Evolutionary conservation across 805 yeast genomes (phyloP).

Genomic region (Alloascoidea hylecoeti): DNA sequence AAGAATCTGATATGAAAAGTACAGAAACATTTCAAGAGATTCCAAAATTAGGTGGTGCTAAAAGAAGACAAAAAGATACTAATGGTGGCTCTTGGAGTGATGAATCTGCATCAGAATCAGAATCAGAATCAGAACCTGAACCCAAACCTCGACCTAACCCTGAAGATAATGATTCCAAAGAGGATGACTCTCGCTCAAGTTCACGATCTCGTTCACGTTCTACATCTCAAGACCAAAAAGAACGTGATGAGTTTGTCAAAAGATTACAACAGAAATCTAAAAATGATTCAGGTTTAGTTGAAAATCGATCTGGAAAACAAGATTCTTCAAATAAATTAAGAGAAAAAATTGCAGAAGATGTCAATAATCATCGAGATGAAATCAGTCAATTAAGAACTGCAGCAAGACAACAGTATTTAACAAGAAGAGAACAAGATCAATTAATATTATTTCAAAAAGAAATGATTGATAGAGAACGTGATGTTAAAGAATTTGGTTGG

Average conservation of each 20-base stretch:
- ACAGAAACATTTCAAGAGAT: background rate
- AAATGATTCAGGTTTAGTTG: conserved; percentile 3
- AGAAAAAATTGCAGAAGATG: conserved; percentile 4
- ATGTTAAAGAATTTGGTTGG: conserved; percentile 40
- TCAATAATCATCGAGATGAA: conserved; percentile 9
- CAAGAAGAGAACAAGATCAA: conserved; percentile 33
- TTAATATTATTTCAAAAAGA: conserved; percentile 29
- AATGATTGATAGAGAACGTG: conserved; percentile 31
- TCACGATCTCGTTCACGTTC: conserved; percentile 11
- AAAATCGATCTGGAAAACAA: conserved; percentile 6
- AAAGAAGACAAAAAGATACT: background rate
- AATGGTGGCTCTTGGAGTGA: conserved; percentile 2
- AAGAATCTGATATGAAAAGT: background rate
- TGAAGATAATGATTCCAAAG: conserved; percentile 22
- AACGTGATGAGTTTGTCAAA: conserved; percentile 17
- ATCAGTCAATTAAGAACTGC: conserved; percentile 24
- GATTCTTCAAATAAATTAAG: conserved; percentile 1
- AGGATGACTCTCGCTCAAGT: conserved; percentile 27
- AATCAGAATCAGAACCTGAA: conserved; percentile 5
- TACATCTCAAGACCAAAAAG: conserved; percentile 11
- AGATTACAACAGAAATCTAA: conserved; percentile 11
- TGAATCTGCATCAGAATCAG: conserved; percentile 3
- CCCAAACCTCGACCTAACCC: no score
- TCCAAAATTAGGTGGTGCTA: background rate
- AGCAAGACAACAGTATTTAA: conserved; percentile 34